phyloP scores from a whole-genome alignment of 139 green algal species.

The Chlorella ohadii region DNA sequence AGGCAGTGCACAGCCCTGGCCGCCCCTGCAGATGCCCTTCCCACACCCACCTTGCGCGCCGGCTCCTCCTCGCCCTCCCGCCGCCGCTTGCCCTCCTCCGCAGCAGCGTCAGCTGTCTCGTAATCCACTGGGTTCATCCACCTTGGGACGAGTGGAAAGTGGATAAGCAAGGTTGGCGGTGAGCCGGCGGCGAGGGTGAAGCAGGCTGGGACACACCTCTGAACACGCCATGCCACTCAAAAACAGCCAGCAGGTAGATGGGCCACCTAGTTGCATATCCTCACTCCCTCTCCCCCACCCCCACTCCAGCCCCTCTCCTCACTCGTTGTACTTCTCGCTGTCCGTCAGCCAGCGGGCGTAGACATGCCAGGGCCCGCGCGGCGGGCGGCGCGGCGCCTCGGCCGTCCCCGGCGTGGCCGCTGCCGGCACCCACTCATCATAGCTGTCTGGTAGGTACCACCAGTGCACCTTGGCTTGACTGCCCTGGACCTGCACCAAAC shows the following conservation, averaged over 20 bases:
- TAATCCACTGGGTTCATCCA: constrained; percentile 93
- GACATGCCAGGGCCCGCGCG: constrained; percentile 61
- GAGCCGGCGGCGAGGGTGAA: too few species aligned
- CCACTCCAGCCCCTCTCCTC: too few species aligned
- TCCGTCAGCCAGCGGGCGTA: constrained; percentile 82
- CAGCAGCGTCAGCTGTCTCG: constrained; percentile 61
- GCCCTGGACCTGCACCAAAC: constrained; percentile 40
- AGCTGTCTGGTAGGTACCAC: constrained; percentile 86
- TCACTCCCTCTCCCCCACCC: too few species aligned
- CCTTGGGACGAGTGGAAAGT: too few species aligned
- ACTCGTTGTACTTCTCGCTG: constrained; percentile 91
- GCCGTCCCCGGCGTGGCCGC: constrained; percentile 10
- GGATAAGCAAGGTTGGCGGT: too few species aligned
- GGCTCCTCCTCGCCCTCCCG: constrained; percentile 23
- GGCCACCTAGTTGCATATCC: too few species aligned
- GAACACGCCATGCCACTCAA: too few species aligned
- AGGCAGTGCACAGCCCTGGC: neutral
- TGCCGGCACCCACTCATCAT: constrained; percentile 82
- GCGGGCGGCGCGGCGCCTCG: neutral
- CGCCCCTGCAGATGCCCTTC: neutral
- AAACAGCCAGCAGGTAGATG: too few species aligned
- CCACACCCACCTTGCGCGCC: constrained; percentile 13
- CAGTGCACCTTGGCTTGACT: constrained; percentile 75
- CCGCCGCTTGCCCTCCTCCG: constrained; percentile 43
- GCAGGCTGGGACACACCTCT: too few species aligned